Conservation (phyloP, 495 filamentous ascomycete genomes). For the Aspergillus wentii region DNA sequence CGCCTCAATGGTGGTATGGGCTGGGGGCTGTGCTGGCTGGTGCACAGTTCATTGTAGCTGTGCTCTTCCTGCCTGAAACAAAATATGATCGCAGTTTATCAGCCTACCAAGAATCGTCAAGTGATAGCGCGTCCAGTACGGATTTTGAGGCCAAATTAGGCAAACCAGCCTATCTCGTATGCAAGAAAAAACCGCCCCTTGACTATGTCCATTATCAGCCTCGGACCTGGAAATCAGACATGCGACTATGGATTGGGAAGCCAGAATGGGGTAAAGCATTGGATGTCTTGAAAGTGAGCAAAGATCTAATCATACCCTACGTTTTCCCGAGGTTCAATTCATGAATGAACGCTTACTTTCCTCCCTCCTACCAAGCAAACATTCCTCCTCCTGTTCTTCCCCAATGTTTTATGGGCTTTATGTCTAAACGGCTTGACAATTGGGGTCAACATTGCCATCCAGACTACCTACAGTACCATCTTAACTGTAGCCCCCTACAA, state of each 20-base stretch:
- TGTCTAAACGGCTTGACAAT: slow-evolving; percentile 31
- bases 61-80: slow-evolving; percentile 65
- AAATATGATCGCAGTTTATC: slow-evolving; percentile 37
- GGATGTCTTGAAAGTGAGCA: slow-evolving; percentile 17
- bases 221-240: slow-evolving; percentile 20
- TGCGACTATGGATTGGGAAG: slow-evolving; percentile 23
- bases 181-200: slow-evolving; percentile 17
- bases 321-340: too few relatives aligned
- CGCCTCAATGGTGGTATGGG: slow-evolving; percentile 31
- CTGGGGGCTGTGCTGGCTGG: slow-evolving; percentile 23
- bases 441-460: slow-evolving; percentile 33
- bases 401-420: slow-evolving; percentile 35
- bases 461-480: slow-evolving; percentile 29
- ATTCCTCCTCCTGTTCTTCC: slow-evolving; percentile 26
- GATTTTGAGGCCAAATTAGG: too few relatives aligned
- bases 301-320: too few relatives aligned
- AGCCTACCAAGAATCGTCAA: slow-evolving; percentile 21
- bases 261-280: slow-evolving; percentile 21
- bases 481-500: slow-evolving; percentile 27
- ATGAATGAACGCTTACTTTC: too few relatives aligned
- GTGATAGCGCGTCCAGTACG: too few relatives aligned
- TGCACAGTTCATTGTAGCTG: slow-evolving; percentile 50
- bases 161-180: too few relatives aligned
- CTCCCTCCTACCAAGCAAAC: too few relatives aligned
- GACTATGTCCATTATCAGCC: slow-evolving; percentile 17